phyloP scores from a whole-genome alignment of 768 basidiomycete genomes.

The Hemileccinum impolitum region DNA sequence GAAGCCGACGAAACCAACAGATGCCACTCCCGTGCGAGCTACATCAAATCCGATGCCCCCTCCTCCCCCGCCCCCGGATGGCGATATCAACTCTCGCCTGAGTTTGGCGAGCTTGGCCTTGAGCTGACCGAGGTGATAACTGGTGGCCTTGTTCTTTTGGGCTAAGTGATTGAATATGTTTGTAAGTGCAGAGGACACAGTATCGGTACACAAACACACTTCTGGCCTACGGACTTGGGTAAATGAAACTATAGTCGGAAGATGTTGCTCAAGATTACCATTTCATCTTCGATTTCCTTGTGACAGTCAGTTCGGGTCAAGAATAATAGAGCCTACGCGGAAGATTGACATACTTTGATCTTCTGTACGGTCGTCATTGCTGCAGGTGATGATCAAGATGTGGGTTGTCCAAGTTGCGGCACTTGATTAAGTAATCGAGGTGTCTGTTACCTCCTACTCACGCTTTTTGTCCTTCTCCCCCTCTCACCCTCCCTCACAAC shows the following conservation, averaged over 20 bases:
- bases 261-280: conserved; percentile 53
- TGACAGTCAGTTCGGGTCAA: conserved; percentile 8
- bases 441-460: conserved; percentile 5
- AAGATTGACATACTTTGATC: conserved; percentile 57
- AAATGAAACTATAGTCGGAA: conserved; percentile 24
- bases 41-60: conserved; percentile 97
- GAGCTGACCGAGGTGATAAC: conserved; percentile 93
- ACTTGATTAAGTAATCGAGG: conserved; percentile 14
- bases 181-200: conserved; percentile 7
- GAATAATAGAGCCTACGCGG: conserved; percentile 16
- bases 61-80: conserved; percentile 76
- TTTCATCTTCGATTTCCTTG: conserved; percentile 95
- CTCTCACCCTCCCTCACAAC: conserved; percentile 13
- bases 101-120: conserved; percentile 99
- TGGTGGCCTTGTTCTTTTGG: conserved; percentile 94
- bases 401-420: no score
- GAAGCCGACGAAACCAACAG: conserved; percentile 90
- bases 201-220: conserved; percentile 47
- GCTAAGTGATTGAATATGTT: conserved; percentile 44
- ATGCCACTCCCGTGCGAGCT: conserved; percentile 94
- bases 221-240: conserved; percentile 55
- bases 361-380: conserved; percentile 87
- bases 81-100: conserved; percentile 85
- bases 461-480: conserved; percentile 15
- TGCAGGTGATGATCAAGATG: conserved; percentile 1